These are phyloP conservation scores for Grosmannia serpens DNA, from an alignment of 2,329 filamentous ascomycete species.

Conservation along the genomic window DNA sequence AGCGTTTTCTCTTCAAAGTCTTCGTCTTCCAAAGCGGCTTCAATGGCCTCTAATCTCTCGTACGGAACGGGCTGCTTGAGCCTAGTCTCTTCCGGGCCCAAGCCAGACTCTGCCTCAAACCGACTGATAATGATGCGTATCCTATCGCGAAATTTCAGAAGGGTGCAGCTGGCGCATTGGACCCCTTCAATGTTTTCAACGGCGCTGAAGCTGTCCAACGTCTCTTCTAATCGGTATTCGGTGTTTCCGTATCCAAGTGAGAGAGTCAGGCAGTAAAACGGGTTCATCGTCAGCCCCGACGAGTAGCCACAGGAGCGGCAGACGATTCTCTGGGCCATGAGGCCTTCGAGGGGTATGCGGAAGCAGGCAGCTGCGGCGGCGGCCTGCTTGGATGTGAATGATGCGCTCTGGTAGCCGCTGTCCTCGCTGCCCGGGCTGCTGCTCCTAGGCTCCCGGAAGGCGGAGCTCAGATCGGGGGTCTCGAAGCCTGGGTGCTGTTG, in stretches of 20 bases:
- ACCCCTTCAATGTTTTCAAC: conserved; percentile 82
- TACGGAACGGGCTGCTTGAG: conserved; percentile 32
- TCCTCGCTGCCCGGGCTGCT: conserved; percentile 43
- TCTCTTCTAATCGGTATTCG: conserved; percentile 62
- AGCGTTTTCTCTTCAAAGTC: conserved; percentile 64
- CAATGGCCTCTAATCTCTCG: conserved; percentile 52
- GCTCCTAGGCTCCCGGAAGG: conserved; percentile 8
- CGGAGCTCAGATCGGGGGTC: conserved; percentile 15
- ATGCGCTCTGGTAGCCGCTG: conserved; percentile 42
- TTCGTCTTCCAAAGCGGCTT: conserved; percentile 63
- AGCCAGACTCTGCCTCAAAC: conserved; percentile 17
- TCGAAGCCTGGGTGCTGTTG: conserved; percentile 28
- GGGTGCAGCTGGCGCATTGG: conserved; percentile 82
- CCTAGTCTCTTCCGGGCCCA: conserved; percentile 23
- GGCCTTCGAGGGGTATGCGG: conserved; percentile 74
- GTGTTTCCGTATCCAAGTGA: conserved; percentile 54
- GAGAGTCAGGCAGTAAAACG: conserved; percentile 87
- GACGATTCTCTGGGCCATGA: conserved; percentile 78
- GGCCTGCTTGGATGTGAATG: conserved; percentile 24
- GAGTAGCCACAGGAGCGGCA: conserved; percentile 79
- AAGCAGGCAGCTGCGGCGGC: conserved; percentile 25
- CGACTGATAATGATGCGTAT: conserved; percentile 35
- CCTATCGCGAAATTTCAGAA: conserved; percentile 45
- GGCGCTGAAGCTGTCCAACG: conserved; percentile 72
- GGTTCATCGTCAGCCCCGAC: conserved; percentile 78